Base-by-base conservation (phyloP, 768 basidiomycete genomes). In the Kwoniella sp. region DNA sequence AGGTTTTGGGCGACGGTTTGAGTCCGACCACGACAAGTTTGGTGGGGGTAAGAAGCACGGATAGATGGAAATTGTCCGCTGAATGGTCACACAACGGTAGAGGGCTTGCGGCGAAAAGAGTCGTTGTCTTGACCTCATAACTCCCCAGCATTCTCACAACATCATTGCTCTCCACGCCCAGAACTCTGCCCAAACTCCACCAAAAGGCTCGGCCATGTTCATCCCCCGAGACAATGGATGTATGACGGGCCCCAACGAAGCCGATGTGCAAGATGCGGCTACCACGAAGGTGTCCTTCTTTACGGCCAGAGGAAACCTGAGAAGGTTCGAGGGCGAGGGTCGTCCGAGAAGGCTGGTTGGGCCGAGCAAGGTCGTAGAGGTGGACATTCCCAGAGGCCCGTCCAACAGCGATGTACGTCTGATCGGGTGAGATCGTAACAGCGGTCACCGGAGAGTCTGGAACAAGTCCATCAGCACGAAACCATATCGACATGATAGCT, bases 101-200 rank as follows among this genome's bases (percentile, higher is more conserved):
- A 8, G 90, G 85, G 9, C 80, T 77, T 81, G 89, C 87, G 3
- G 83, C 80, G 32, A 96, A 80, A 19, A 95, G 79, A 7, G 83
- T 83, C 58, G 84, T 72, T 0, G 73, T 66, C 44, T 57, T 60
- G 31, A 84, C 81, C 3, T 88, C 87, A 66, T 96, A 93, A 64
- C 86, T 88, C 1, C 95, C 95, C 2, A 98, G 79, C 46, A 99
- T 88, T 15, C 95, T 84, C 38, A 98, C 80, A 28, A 88, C 89
- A 70, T 99, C 95, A 14, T 88, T 84, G 11, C 92, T 91, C 39
- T 96, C 92, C 5, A 99, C 85, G 60, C 95, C 95, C 12, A 98
- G 79, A 10, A 98, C 85, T 71, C 89, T 92, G 23, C 95, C 90
- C 3, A 99, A 77, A 48, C 86, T 88, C 74, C 96, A 92, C 70